A percentile compares a stretch with the other conserved stretches of the same genome.
These are phyloP conservation scores for Beauveria rudraprayagi DNA, from an alignment of 2,329 filamentous ascomycete genomes.

Conservation along the genomic window DNA sequence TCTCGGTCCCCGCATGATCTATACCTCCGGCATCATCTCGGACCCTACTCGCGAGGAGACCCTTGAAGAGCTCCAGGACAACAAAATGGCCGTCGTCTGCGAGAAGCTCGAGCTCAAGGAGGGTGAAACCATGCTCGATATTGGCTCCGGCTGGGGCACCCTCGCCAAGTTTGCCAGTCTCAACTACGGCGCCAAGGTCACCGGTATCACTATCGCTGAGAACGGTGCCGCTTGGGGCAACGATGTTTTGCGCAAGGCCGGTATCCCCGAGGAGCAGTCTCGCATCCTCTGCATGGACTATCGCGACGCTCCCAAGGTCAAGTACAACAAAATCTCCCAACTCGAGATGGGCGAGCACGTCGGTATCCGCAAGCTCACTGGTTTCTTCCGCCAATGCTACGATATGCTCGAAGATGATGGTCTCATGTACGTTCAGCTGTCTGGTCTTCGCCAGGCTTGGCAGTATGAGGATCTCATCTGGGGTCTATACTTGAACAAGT, in stretches of 20 bases:
- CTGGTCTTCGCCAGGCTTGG: slow-evolving; percentile 88
- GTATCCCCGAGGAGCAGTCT: slow-evolving; percentile 80
- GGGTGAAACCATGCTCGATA: slow-evolving; percentile 80
- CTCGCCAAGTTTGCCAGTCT: slow-evolving; percentile 86
- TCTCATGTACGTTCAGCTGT: slow-evolving; percentile 91
- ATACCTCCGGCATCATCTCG: slow-evolving; percentile 89
- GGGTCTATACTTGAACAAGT: slow-evolving; percentile 99
- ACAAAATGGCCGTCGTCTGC: slow-evolving; percentile 91
- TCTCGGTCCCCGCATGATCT: slow-evolving; percentile 96
- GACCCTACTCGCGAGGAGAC: slow-evolving; percentile 82
- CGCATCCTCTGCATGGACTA: slow-evolving; percentile 95
- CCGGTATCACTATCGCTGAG: slow-evolving; percentile 86
- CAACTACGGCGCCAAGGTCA: slow-evolving; percentile 80
- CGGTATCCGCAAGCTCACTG: slow-evolving; percentile 77
- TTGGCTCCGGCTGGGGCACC: slow-evolving; percentile 97
- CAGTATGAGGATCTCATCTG: slow-evolving; percentile 97
- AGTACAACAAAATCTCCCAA: slow-evolving; percentile 93
- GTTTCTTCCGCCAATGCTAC: slow-evolving; percentile 78
- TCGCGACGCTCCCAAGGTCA: slow-evolving; percentile 77
- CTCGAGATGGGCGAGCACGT: slow-evolving; percentile 99
- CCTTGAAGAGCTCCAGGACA: slow-evolving; percentile 93
- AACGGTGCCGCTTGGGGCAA: slow-evolving; percentile 99
- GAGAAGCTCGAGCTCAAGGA: slow-evolving; percentile 85
- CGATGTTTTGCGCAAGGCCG: slow-evolving; percentile 71
- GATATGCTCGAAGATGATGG: slow-evolving; percentile 97